Conservation (phyloP, 1,284 basidiomycete genomes). For the Cystobasidium pallidum region DNA sequence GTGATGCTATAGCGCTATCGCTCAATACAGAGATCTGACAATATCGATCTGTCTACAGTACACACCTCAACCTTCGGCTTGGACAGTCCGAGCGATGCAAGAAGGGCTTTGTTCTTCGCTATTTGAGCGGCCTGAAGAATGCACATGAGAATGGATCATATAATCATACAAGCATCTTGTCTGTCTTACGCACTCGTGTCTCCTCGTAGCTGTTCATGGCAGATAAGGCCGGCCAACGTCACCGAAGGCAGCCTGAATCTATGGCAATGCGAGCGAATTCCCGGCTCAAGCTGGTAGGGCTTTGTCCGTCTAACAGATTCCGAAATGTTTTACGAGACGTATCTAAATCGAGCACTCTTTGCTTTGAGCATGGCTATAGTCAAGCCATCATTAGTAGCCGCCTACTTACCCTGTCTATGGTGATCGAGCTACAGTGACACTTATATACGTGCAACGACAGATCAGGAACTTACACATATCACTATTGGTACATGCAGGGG, state of each 20-base stretch:
- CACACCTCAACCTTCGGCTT: slow-evolving; percentile 1
- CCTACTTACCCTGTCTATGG: too few species aligned
- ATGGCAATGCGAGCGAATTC: too few species aligned
- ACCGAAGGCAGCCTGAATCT: neutral
- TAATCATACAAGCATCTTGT: neutral
- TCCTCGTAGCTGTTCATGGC: slow-evolving; percentile 29
- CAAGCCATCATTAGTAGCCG: too few species aligned
- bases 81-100: slow-evolving; percentile 37
- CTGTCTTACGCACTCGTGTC: slow-evolving; percentile 1
- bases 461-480: too few species aligned
- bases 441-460: too few species aligned
- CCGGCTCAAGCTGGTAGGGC: too few species aligned
- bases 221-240: neutral
- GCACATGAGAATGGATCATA: neutral
- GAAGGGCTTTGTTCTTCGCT: slow-evolving; percentile 27
- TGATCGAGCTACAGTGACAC: too few species aligned
- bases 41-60: neutral
- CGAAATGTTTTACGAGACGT: too few species aligned
- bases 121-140: slow-evolving; percentile 36
- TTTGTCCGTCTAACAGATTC: too few species aligned
- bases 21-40: neutral
- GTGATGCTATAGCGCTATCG: neutral
- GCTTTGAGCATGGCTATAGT: too few species aligned
- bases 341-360: too few species aligned
- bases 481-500: too few species aligned